phyloP scores from a whole-genome alignment of 164 flowering plant species.

The Annona squamosa region DNA sequence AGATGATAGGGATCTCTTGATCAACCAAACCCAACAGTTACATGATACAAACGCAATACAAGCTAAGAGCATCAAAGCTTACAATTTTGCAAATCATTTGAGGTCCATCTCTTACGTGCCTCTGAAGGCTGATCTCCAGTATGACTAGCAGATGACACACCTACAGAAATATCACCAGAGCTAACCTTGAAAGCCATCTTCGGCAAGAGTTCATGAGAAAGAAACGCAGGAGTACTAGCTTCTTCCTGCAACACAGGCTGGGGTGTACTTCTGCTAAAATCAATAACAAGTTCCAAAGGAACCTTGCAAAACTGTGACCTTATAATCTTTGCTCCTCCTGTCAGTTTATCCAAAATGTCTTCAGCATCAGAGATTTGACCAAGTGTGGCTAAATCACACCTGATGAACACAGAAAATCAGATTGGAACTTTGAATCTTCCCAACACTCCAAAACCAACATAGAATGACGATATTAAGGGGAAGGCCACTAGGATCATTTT shows the following conservation, averaged over 20 bases:
- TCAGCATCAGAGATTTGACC: conserved; percentile 16
- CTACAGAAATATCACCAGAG: conserved; percentile 1
- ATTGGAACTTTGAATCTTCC: neutral
- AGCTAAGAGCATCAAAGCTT: neutral
- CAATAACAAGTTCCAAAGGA: conserved; percentile 14
- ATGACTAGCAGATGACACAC: conserved; percentile 4
- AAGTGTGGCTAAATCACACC: conserved; percentile 15
- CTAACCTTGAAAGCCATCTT: conserved; percentile 7
- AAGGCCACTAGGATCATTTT: neutral
- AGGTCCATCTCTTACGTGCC: neutral
- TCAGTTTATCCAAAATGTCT: conserved; percentile 7
- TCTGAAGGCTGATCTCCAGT: neutral
- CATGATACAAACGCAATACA: neutral
- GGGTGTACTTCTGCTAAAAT: conserved; percentile 5
- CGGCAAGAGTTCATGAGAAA: conserved; percentile 13
- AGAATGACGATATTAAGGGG: neutral
- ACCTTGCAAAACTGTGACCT: conserved; percentile 15
- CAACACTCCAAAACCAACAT: neutral
- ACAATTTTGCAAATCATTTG: conserved; percentile 3
- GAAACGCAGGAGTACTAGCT: conserved; percentile 5
- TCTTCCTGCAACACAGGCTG: conserved; percentile 1
- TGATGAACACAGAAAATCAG: neutral
- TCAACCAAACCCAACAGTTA: neutral
- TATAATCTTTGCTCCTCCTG: conserved; percentile 11
- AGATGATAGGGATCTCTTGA: neutral